These are phyloP conservation scores for Geosmithia putterillii DNA, from an alignment of 2,329 filamentous ascomycete genomes.

Conservation along the genomic window DNA sequence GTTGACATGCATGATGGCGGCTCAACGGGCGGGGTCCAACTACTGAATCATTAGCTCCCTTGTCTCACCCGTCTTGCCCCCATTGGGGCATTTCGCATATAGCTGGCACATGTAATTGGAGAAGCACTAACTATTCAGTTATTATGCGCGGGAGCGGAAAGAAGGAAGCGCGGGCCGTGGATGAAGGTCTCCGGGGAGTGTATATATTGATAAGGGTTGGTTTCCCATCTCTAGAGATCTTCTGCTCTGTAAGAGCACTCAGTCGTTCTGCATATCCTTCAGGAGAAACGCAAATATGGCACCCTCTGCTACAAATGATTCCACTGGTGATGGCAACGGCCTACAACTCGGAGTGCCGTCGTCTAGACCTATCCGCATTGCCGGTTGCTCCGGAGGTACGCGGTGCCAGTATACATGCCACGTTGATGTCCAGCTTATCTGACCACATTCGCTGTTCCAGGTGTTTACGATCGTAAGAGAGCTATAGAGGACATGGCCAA, in stretches of 20 bases:
- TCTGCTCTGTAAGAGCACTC: no score
- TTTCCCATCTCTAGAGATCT: no score
- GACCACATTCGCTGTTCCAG: slow-evolving; percentile 5
- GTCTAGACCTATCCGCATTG: slow-evolving; percentile 12
- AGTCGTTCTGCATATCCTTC: no score
- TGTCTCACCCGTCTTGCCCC: no score
- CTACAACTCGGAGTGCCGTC: slow-evolving; percentile 7
- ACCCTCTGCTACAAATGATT: slow-evolving; percentile 7
- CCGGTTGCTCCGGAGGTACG: slow-evolving; percentile 14
- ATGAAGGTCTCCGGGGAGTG: no score
- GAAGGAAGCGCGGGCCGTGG: no score
- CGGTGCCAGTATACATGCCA: not conserved
- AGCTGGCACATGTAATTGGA: no score
- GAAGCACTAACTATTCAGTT: no score
- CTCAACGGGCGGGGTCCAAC: not conserved
- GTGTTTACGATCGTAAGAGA: slow-evolving; percentile 23
- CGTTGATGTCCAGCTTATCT: not conserved
- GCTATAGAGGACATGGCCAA: slow-evolving; percentile 13
- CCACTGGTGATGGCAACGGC: not conserved
- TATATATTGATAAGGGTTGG: no score
- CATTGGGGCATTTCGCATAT: no score
- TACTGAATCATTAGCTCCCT: not conserved
- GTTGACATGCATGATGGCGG: not conserved
- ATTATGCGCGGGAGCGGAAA: no score
- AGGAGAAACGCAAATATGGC: slow-evolving; percentile 6